Evolutionary conservation across 495 filamentous ascomycete species (phyloP).

Genomic region (Cercophora newfieldiana): DNA sequence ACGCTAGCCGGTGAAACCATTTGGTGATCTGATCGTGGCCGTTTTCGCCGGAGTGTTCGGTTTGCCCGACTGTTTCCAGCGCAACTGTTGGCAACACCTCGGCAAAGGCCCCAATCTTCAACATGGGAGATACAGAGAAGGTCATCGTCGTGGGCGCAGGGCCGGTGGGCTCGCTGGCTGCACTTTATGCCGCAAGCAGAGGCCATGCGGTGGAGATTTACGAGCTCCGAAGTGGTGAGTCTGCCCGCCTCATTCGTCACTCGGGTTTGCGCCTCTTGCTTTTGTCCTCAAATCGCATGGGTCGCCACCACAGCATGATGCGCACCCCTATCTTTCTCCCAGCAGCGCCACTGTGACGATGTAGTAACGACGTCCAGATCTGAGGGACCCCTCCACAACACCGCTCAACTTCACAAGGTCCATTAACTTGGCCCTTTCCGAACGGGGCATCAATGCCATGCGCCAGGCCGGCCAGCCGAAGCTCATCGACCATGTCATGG

Average conservation of each 20-base stretch:
- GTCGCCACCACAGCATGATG: background rate
- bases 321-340: background rate
- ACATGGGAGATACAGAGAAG: slow-evolving; percentile 55
- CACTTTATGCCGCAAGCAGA: slow-evolving; percentile 84
- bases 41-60: background rate
- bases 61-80: background rate
- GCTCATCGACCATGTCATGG: slow-evolving; percentile 71
- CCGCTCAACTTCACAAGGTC: slow-evolving; percentile 96
- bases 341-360: background rate
- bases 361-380: slow-evolving; percentile 57
- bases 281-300: background rate
- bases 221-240: slow-evolving; percentile 85
- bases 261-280: background rate
- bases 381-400: slow-evolving; percentile 77
- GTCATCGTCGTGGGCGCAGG: slow-evolving; percentile 86
- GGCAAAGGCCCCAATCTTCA: background rate
- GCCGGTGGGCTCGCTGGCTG: slow-evolving; percentile 88
- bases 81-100: background rate
- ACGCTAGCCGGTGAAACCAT: slow-evolving; percentile 5
- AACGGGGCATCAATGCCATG: slow-evolving; percentile 90
- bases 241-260: background rate
- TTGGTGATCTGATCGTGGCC: background rate
- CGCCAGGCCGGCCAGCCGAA: slow-evolving; percentile 59
- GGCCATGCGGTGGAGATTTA: slow-evolving; percentile 92
- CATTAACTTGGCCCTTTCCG: slow-evolving; percentile 93